Evolutionary conservation across 495 filamentous ascomycete genomes (phyloP).

Genomic region (Corynascus novoguineensis): DNA sequence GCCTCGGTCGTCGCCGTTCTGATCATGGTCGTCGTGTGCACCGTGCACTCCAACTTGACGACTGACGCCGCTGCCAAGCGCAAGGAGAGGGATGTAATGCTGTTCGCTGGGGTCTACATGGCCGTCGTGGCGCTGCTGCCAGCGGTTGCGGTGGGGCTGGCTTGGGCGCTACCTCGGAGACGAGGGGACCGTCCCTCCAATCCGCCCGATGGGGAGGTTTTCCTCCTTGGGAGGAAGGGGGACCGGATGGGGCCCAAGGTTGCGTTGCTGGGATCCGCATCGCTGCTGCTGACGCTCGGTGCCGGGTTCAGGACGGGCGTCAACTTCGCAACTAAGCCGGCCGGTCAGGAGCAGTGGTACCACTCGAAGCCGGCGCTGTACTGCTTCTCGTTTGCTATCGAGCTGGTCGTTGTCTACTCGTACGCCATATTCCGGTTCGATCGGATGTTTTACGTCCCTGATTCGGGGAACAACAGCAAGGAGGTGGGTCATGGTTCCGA

Average conservation of each 20-base stretch:
- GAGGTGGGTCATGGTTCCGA: neutral
- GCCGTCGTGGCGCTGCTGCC: conserved; percentile 68
- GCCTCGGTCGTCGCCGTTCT: conserved; percentile 54
- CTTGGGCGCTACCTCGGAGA: conserved; percentile 47
- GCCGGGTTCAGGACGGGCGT: conserved; percentile 62
- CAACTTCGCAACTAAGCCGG: conserved; percentile 50
- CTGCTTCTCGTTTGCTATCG: conserved; percentile 68
- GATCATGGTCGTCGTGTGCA: conserved; percentile 61
- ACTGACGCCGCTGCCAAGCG: conserved; percentile 43
- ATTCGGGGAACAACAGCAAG: conserved; percentile 25
- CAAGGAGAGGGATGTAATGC: conserved; percentile 57
- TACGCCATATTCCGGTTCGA: conserved; percentile 67
- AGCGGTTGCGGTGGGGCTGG: conserved; percentile 48
- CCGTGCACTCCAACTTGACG: conserved; percentile 62
- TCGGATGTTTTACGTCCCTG: conserved; percentile 64
- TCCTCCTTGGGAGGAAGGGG: too few species aligned
- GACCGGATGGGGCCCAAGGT: conserved; percentile 60
- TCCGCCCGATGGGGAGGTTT: conserved; percentile 55
- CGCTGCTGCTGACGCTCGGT: conserved; percentile 59
- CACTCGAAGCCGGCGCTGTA: conserved; percentile 70
- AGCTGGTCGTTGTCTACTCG: conserved; percentile 59
- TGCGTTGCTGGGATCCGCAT: conserved; percentile 51
- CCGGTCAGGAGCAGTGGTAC: conserved; percentile 58
- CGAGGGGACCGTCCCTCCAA: conserved; percentile 18
- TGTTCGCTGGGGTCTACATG: conserved; percentile 63